Percentiles rank a stretch among this genome's conserved stretches.
Conservation (phyloP, 2,329 filamentous ascomycete species). For the Pyrenophora teres region DNA sequence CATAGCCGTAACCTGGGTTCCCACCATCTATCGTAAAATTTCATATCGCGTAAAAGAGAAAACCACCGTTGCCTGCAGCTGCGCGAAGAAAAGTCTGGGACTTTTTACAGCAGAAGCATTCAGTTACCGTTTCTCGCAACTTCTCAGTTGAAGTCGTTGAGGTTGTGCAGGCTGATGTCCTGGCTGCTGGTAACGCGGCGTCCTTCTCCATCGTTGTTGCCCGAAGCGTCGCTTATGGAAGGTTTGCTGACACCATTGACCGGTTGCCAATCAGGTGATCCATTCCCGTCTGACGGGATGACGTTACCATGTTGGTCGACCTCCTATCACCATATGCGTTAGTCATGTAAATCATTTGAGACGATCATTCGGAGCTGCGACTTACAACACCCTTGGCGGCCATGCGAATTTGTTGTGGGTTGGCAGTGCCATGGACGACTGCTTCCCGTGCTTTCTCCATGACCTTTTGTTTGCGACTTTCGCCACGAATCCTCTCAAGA, state of each 20-base stretch:
- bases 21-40: slow-evolving; percentile 3
- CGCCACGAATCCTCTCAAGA: slow-evolving; percentile 71
- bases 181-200: slow-evolving; percentile 52
- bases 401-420: slow-evolving; percentile 64
- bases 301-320: slow-evolving; percentile 62
- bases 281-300: slow-evolving; percentile 53
- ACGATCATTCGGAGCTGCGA: slow-evolving; percentile 1
- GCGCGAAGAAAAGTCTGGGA: not conserved
- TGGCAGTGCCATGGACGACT: slow-evolving; percentile 66
- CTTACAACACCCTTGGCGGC: slow-evolving; percentile 63
- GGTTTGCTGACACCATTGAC: slow-evolving; percentile 26
- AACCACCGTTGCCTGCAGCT: not conserved
- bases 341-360: slow-evolving; percentile 4
- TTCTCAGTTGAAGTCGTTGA: slow-evolving; percentile 46
- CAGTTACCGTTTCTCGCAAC: not conserved
- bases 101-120: not conserved
- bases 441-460: slow-evolving; percentile 68
- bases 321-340: slow-evolving; percentile 33
- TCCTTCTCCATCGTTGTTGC: slow-evolving; percentile 26
- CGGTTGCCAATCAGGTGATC: slow-evolving; percentile 31
- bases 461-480: slow-evolving; percentile 70
- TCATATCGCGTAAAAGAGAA: slow-evolving; percentile 1
- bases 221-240: slow-evolving; percentile 20
- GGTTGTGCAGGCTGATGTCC: slow-evolving; percentile 67
- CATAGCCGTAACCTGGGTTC: not conserved